Conservation (phyloP, 768 basidiomycete genomes). For the Tulasnella sp. region DNA sequence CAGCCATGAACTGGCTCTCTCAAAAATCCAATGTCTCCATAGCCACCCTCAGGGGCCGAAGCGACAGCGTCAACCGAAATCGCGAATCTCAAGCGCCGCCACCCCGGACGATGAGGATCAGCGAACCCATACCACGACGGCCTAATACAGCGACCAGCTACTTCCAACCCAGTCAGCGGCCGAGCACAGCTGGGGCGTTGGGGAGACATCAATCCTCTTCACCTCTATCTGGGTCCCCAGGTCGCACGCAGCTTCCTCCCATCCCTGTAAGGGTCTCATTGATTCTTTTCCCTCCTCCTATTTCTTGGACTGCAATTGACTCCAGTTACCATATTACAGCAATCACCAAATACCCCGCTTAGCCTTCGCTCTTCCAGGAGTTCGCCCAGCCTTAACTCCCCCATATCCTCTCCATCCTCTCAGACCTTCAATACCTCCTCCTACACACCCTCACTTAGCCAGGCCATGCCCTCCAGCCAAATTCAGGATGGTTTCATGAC, state of each 20-base stretch:
- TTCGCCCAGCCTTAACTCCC: conserved; percentile 22
- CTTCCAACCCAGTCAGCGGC: background rate
- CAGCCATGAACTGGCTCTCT: conserved; percentile 14
- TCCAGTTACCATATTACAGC: too few species aligned
- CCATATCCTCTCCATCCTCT: conserved; percentile 16
- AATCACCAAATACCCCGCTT: conserved; percentile 33
- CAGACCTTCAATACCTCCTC: background rate
- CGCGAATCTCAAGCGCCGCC: background rate
- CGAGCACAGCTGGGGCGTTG: background rate
- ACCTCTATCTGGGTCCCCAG: background rate
- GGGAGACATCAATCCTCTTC: background rate
- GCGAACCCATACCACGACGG: background rate
- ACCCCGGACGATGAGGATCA: conserved; percentile 1
- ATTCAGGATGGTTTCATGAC: too few species aligned
- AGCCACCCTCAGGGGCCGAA: background rate
- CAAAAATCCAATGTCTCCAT: conserved; percentile 9
- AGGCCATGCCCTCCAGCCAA: conserved; percentile 16
- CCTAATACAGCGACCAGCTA: background rate
- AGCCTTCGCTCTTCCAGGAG: conserved; percentile 21
- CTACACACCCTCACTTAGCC: background rate
- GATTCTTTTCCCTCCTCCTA: too few species aligned
- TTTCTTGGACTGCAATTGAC: too few species aligned
- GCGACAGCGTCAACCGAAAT: background rate
- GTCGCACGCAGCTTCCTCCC: conserved; percentile 35
- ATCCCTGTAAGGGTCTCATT: too few species aligned